Conservation (phyloP, 179 eudicot genomes). For the Carnegiea gigantea region DNA sequence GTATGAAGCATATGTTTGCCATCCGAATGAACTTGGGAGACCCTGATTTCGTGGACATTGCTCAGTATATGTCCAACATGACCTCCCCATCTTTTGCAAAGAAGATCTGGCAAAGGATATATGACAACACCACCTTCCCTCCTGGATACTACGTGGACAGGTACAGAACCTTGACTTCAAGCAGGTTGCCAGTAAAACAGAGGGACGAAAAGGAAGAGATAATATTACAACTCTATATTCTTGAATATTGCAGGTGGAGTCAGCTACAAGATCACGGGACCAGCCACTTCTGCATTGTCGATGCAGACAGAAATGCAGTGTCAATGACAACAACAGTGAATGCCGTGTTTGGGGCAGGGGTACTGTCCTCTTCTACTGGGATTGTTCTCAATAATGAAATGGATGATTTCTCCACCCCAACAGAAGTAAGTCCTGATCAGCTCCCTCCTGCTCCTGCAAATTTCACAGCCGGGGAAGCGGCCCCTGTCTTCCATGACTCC, state of each 20-base stretch:
- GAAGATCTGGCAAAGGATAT: conserved; percentile 48
- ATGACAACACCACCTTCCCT: conserved; percentile 74
- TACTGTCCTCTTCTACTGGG: conserved; percentile 81
- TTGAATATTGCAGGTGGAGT: conserved; percentile 46
- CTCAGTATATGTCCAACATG: conserved; percentile 46
- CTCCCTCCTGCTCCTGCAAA: conserved; percentile 91
- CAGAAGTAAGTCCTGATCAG: conserved; percentile 47
- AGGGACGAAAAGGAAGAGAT: neutral
- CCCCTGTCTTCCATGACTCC: conserved; percentile 98
- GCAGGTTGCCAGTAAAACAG: neutral
- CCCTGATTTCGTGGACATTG: conserved; percentile 54
- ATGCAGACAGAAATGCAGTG: conserved; percentile 67
- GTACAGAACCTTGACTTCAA: conserved; percentile 25
- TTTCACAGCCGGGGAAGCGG: conserved; percentile 80
- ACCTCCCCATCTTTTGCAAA: conserved; percentile 56
- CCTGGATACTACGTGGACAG: conserved; percentile 65
- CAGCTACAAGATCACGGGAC: conserved; percentile 72
- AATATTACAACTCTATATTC: neutral
- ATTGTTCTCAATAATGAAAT: conserved; percentile 79
- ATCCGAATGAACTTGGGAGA: conserved; percentile 77
- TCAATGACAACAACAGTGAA: conserved; percentile 89
- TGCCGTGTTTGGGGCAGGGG: conserved; percentile 61
- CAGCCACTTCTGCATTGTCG: conserved; percentile 73
- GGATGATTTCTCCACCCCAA: conserved; percentile 86
- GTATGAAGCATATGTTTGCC: conserved; percentile 67